Evolutionary conservation across 106 monocot genomes (phyloP).

Genomic region (Allium fistulosum): DNA sequence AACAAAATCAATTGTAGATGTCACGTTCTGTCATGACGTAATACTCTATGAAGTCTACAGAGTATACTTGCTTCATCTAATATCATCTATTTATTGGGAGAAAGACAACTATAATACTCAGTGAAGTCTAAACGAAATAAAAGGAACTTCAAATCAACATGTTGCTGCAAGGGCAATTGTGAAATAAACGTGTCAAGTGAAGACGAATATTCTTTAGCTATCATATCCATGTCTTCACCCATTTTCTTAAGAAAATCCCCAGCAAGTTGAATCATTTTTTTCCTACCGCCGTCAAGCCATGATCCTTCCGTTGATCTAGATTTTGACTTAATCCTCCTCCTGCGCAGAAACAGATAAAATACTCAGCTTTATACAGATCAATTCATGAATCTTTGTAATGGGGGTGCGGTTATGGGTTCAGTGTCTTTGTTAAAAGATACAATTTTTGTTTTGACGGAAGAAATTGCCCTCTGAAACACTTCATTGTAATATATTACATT

Average conservation of each 20-base stretch:
- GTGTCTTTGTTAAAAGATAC: neutral
- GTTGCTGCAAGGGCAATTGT: conserved; percentile 81
- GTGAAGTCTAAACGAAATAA: conserved; percentile 92
- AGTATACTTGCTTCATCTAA: neutral
- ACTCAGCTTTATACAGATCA: neutral
- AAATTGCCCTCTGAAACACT: neutral
- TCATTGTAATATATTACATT: neutral
- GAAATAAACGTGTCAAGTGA: conserved; percentile 80
- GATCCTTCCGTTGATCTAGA: conserved; percentile 30
- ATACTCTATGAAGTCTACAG: too few relatives aligned
- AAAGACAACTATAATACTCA: conserved; percentile 76
- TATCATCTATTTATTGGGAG: conserved; percentile 15
- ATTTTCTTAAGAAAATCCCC: conserved; percentile 57
- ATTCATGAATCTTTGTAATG: too few relatives aligned
- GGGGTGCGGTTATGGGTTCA: neutral
- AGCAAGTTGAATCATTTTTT: conserved; percentile 54
- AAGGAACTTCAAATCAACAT: conserved; percentile 95
- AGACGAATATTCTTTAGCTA: conserved; percentile 75
- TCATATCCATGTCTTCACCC: conserved; percentile 69
- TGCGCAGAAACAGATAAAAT: conserved; percentile 19
- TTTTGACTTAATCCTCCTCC: conserved; percentile 43
- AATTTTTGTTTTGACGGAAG: neutral
- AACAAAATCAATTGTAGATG: too few relatives aligned
- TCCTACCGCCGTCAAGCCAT: conserved; percentile 46
- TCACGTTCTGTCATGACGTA: too few relatives aligned